A percentile compares a stretch with the other conserved stretches of the same genome.
These are phyloP conservation scores for Acarospora socialis DNA, from an alignment of 2,329 filamentous ascomycete species.

Conservation along the genomic window DNA sequence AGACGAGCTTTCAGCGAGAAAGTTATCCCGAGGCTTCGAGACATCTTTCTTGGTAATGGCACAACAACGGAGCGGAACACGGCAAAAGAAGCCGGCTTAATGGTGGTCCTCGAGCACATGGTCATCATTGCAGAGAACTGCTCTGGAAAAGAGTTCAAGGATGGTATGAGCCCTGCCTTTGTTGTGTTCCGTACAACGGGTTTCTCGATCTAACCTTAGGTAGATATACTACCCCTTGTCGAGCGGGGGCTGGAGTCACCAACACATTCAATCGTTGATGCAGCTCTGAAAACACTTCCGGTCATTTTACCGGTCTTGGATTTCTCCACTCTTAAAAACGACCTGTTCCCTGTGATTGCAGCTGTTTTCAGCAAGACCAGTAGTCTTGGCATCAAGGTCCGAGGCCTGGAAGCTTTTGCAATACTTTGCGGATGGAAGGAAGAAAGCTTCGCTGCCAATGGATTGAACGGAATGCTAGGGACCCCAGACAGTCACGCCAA, in stretches of 20 bases:
- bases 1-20: conserved; percentile 70
- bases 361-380: conserved; percentile 83
- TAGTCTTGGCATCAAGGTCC: conserved; percentile 87
- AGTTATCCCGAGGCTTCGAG: conserved; percentile 70
- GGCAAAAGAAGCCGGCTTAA: conserved; percentile 73
- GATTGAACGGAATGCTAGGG: conserved; percentile 55
- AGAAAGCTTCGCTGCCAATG: conserved; percentile 41
- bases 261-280: conserved; percentile 79
- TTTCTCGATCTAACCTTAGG: conserved; percentile 11
- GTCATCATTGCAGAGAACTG: conserved; percentile 63
- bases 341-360: conserved; percentile 85
- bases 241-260: conserved; percentile 72
- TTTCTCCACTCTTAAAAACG: conserved; percentile 93
- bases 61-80: conserved; percentile 58
- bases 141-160: conserved; percentile 85
- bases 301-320: conserved; percentile 77
- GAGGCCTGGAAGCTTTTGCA: conserved; percentile 78
- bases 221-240: conserved; percentile 79
- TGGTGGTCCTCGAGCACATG: conserved; percentile 81
- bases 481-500: conserved; percentile 41
- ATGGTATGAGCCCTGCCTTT: conserved; percentile 44
- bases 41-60: conserved; percentile 53
- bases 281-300: conserved; percentile 63
- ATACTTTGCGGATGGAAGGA: conserved; percentile 69
- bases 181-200: neutral